A percentile compares a stretch with the other conserved stretches of the same genome.
These are phyloP conservation scores for Elaeis oleifera DNA, from an alignment of 202 grass and related monocot genomes.

Conservation along the genomic window DNA sequence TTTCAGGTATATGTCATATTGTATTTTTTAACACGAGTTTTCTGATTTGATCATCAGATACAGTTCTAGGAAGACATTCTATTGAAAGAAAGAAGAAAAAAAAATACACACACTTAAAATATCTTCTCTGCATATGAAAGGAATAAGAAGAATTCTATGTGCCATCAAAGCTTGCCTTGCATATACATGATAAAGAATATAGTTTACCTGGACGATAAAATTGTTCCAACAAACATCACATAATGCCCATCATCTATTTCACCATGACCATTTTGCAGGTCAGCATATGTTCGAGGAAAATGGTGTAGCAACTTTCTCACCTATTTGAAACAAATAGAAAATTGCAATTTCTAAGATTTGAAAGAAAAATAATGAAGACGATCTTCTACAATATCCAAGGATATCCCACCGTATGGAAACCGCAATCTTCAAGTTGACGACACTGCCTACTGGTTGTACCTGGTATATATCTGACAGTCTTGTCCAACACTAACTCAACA, in stretches of 20 bases:
- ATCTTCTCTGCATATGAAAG: too few relatives aligned
- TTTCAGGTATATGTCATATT: too few relatives aligned
- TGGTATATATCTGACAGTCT: constrained; percentile 47
- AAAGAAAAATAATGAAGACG: not conserved
- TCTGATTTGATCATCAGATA: too few relatives aligned
- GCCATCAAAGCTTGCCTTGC: not conserved
- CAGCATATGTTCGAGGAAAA: constrained; percentile 86
- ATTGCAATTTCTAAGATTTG: constrained; percentile 10
- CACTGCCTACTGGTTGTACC: constrained; percentile 50
- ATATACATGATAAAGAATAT: constrained; percentile 24
- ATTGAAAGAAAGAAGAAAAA: too few relatives aligned
- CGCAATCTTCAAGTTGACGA: constrained; percentile 56
- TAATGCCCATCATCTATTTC: constrained; percentile 76
- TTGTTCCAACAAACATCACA: constrained; percentile 69
- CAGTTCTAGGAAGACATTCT: too few relatives aligned
- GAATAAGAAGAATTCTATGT: too few relatives aligned
- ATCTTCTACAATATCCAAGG: too few relatives aligned
- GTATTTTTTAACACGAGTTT: too few relatives aligned
- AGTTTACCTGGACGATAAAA: constrained; percentile 78
- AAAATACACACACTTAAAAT: too few relatives aligned
- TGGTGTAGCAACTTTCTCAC: constrained; percentile 86
- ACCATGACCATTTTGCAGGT: constrained; percentile 68
- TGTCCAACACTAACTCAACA: constrained; percentile 49
- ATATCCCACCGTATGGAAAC: constrained; percentile 66
- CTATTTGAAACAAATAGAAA: constrained; percentile 27